Percentiles rank a stretch among this genome's conserved stretches.
Evolutionary conservation across 2,329 filamentous ascomycete species (phyloP).

Genomic region (Fusarium sterilihyphosum): DNA sequence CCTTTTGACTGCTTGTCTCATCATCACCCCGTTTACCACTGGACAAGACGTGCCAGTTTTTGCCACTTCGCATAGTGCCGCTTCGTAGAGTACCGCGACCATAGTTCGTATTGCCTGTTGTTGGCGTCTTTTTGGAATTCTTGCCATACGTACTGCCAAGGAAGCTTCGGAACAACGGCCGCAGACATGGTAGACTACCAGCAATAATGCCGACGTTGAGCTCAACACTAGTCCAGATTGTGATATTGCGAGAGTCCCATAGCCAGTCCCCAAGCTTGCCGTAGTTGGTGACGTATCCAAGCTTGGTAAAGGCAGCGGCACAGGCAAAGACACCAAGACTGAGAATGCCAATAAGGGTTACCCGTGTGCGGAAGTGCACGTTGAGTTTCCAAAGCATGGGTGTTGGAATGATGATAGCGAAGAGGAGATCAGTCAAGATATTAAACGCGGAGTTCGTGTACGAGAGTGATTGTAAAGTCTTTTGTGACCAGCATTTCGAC

Average conservation of each 20-base stretch:
- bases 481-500: conserved; percentile 53
- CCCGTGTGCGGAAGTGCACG: conserved; percentile 54
- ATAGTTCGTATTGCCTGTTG: conserved; percentile 38
- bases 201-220: conserved; percentile 52
- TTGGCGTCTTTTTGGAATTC: conserved; percentile 42
- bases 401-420: conserved; percentile 51
- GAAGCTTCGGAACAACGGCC: conserved; percentile 48
- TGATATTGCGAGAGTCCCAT: conserved; percentile 58
- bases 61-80: conserved; percentile 35
- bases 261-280: conserved; percentile 54
- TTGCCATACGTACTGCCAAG: conserved; percentile 46
- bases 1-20: conserved; percentile 45
- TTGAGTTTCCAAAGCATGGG: conserved; percentile 53
- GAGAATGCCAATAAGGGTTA: conserved; percentile 53
- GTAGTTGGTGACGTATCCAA: conserved; percentile 51
- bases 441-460: conserved; percentile 54
- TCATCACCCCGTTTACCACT: conserved; percentile 32
- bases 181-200: conserved; percentile 48
- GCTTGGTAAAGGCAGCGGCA: conserved; percentile 54
- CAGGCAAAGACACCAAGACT: conserved; percentile 57
- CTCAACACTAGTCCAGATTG: conserved; percentile 56
- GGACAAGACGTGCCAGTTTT: conserved; percentile 39
- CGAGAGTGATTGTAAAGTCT: conserved; percentile 53
- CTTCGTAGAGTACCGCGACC: conserved; percentile 38
- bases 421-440: conserved; percentile 51